Evolutionary conservation across 768 basidiomycete species (phyloP).

Genomic region (Trametes elegans): DNA sequence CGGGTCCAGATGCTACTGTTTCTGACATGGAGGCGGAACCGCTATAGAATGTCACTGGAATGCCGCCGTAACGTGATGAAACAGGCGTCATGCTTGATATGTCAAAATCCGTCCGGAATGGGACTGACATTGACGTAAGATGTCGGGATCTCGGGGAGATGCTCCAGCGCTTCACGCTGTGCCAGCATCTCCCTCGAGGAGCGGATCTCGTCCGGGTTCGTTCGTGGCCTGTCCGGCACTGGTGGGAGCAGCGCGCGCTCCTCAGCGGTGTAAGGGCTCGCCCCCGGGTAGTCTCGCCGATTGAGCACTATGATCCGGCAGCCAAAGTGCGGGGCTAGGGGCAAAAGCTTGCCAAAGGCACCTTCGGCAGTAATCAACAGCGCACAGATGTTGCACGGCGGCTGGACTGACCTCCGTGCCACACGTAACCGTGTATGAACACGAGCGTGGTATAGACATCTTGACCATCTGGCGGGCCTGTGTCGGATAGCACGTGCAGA

Average conservation of each 20-base stretch:
- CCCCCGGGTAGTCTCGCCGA: slow-evolving; percentile 22
- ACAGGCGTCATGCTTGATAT: not conserved
- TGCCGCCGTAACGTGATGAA: not conserved
- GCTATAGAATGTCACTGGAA: not conserved
- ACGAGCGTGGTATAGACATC: not conserved
- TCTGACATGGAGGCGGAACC: not conserved
- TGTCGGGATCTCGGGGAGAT: not conserved
- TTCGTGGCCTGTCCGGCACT: not conserved
- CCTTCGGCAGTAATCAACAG: not conserved
- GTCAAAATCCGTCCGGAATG: not conserved
- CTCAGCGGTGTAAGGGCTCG: slow-evolving; percentile 14
- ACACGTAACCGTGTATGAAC: slow-evolving; percentile 3
- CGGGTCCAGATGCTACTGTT: too few relatives aligned
- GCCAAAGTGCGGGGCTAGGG: slow-evolving; percentile 13
- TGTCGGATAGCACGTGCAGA: not conserved
- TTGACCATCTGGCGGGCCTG: not conserved
- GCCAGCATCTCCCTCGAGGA: not conserved
- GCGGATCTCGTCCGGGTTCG: not conserved
- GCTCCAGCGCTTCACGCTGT: too few relatives aligned
- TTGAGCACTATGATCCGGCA: slow-evolving; percentile 21
- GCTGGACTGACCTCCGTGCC: slow-evolving; percentile 1
- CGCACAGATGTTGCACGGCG: too few relatives aligned
- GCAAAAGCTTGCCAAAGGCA: slow-evolving; percentile 5
- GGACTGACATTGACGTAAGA: not conserved
- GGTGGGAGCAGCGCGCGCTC: slow-evolving; percentile 10